phyloP scores from a whole-genome alignment of 176 grass and related monocot genomes.

The Eleusine indica region DNA sequence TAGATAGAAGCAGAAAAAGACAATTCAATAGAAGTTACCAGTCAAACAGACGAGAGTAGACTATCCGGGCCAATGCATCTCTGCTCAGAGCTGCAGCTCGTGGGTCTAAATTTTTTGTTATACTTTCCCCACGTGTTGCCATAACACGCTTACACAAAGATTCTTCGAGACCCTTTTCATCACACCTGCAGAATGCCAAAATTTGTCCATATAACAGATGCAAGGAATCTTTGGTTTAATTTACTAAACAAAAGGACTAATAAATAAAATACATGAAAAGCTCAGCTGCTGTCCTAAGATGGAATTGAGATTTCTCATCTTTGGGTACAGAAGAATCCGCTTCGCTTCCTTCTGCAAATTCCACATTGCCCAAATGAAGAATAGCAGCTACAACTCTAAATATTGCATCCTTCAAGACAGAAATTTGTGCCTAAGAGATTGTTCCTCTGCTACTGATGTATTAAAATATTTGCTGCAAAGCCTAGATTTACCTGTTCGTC shows the following conservation, averaged over 20 bases:
- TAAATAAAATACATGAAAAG: conserved; percentile 82
- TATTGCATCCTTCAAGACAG: conserved; percentile 77
- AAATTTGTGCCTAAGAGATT: conserved; percentile 9
- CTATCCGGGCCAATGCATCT: conserved; percentile 90
- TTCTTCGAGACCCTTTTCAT: conserved; percentile 74
- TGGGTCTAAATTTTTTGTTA: conserved; percentile 82
- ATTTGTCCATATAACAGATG: conserved; percentile 26
- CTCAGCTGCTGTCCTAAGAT: conserved; percentile 91
- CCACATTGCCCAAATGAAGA: conserved; percentile 94
- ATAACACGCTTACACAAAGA: conserved; percentile 93
- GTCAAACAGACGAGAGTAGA: conserved; percentile 94
- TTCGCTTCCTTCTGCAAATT: conserved; percentile 83
- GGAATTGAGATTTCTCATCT: conserved; percentile 87
- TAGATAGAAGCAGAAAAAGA: conserved; percentile 26
- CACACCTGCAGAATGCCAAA: conserved; percentile 59
- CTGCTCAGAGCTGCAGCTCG: conserved; percentile 77
- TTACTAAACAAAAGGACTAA: background rate
- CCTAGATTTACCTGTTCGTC: conserved; percentile 73
- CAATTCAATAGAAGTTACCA: conserved; percentile 57
- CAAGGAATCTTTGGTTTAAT: conserved; percentile 28
- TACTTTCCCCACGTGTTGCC: conserved; percentile 93
- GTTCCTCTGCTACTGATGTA: background rate
- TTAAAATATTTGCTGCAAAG: conserved; percentile 27
- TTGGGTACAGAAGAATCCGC: conserved; percentile 80
- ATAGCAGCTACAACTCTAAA: conserved; percentile 93